Evolutionary conservation across 768 basidiomycete genomes (phyloP).

Genomic region (Hericium alpestre): DNA sequence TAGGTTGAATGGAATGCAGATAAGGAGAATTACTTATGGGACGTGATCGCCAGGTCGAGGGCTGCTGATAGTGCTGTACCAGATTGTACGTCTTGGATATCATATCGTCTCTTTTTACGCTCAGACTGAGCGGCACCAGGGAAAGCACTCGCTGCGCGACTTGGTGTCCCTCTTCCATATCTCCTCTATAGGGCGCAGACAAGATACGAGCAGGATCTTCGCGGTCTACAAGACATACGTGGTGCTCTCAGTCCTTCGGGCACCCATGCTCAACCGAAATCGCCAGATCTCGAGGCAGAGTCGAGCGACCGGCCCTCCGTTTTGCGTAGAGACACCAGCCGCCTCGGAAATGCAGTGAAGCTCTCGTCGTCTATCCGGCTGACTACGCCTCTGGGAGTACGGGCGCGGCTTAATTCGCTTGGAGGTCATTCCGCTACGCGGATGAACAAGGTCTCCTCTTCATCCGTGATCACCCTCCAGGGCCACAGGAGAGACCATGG

Average conservation of each 20-base stretch:
- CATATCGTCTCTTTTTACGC: neutral
- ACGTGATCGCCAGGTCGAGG: slow-evolving; percentile 72
- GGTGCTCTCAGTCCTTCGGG: slow-evolving; percentile 45
- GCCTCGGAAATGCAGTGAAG: slow-evolving; percentile 15
- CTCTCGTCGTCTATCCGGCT: slow-evolving; percentile 35
- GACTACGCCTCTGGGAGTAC: slow-evolving; percentile 49
- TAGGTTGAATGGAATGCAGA: slow-evolving; percentile 81
- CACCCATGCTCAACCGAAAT: slow-evolving; percentile 23
- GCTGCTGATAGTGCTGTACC: slow-evolving; percentile 62
- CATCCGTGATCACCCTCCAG: slow-evolving; percentile 61
- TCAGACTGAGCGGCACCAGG: slow-evolving; percentile 30
- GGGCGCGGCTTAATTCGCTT: slow-evolving; percentile 62
- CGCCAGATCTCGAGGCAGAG: neutral
- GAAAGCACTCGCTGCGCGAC: slow-evolving; percentile 73
- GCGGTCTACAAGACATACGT: slow-evolving; percentile 62
- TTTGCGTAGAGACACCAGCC: slow-evolving; percentile 10
- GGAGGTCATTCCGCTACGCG: slow-evolving; percentile 38
- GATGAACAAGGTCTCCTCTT: slow-evolving; percentile 43
- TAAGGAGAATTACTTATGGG: slow-evolving; percentile 81
- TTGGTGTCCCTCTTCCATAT: slow-evolving; percentile 76
- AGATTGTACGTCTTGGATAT: slow-evolving; percentile 50
- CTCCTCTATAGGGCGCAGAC: slow-evolving; percentile 76
- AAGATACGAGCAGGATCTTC: slow-evolving; percentile 77
- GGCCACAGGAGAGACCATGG: slow-evolving; percentile 10
- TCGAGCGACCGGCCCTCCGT: slow-evolving; percentile 8